phyloP scores from a whole-genome alignment of 1,139 yeast genomes.

The Hyphopichia burtonii region DNA sequence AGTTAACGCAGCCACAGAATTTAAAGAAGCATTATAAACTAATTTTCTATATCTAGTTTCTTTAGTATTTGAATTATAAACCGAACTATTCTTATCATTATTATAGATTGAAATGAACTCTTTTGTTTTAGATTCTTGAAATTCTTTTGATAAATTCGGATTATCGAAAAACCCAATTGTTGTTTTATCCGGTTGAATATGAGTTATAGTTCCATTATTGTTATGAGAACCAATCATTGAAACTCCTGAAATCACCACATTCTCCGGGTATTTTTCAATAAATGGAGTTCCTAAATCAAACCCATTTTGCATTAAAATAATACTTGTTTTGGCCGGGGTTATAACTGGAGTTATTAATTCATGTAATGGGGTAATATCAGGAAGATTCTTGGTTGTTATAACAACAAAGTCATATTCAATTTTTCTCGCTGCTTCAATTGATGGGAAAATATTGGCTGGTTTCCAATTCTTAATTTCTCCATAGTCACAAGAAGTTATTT shows the following conservation, averaged over 20 bases:
- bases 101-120: slow-evolving; percentile 26
- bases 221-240: slow-evolving; percentile 26
- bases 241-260: slow-evolving; percentile 24
- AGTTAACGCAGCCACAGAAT: slow-evolving; percentile 33
- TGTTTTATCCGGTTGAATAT: slow-evolving; percentile 30
- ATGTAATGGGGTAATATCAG: slow-evolving; percentile 14
- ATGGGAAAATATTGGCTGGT: slow-evolving; percentile 12
- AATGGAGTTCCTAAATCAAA: slow-evolving; percentile 41
- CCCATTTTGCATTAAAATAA: slow-evolving; percentile 33
- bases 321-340: slow-evolving; percentile 13
- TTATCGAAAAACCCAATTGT: slow-evolving; percentile 9
- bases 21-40: slow-evolving; percentile 34
- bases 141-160: slow-evolving; percentile 13
- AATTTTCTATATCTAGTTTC: slow-evolving; percentile 31
- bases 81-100: slow-evolving; percentile 9
- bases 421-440: slow-evolving; percentile 11
- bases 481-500: slow-evolving; percentile 18
- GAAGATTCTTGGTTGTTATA: slow-evolving; percentile 18
- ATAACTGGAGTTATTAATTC: slow-evolving; percentile 15
- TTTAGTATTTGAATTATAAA: slow-evolving; percentile 10
- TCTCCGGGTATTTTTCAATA: slow-evolving; percentile 48
- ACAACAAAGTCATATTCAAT: slow-evolving; percentile 13
- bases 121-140: slow-evolving; percentile 5
- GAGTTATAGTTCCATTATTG: slow-evolving; percentile 19
- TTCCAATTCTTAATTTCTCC: slow-evolving; percentile 12